These are phyloP conservation scores for Globisporangium echinulatum DNA, from an alignment of 352 stramenopile genomes.

Conservation along the genomic window DNA sequence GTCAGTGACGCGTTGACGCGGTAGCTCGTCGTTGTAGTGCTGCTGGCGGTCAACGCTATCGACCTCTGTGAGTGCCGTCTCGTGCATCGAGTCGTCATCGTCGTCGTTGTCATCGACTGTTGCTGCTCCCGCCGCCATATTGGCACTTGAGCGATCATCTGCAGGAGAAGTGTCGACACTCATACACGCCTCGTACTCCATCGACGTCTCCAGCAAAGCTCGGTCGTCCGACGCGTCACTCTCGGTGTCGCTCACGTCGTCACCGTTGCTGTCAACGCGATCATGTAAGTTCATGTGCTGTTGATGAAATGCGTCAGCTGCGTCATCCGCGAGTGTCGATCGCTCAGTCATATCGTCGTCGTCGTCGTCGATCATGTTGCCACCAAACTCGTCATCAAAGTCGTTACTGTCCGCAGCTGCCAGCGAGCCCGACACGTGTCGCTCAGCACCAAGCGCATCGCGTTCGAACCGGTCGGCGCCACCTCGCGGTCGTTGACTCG, in stretches of 20 bases:
- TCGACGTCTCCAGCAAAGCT: no score
- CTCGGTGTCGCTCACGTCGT: not conserved
- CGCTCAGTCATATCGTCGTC: slow-evolving; percentile 4
- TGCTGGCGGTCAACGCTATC: no score
- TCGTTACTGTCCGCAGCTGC: no score
- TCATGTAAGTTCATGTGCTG: not conserved
- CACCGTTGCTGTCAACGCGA: not conserved
- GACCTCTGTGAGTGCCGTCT: no score
- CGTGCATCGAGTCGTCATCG: not conserved
- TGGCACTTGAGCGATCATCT: no score
- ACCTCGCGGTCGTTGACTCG: not conserved
- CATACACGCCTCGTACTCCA: no score
- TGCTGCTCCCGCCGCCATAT: not conserved
- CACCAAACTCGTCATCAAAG: slow-evolving; percentile 3
- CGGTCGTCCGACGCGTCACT: not conserved
- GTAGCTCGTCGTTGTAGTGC: not conserved
- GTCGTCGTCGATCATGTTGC: slow-evolving; percentile 3
- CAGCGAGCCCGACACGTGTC: no score
- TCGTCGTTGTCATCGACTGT: not conserved
- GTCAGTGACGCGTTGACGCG: not conserved
- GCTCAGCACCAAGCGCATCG: not conserved
- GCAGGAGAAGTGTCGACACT: no score
- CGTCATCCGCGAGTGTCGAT: no score
- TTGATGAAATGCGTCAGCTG: no score
- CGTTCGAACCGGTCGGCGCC: no score